These are phyloP conservation scores for Rhizophora mangle DNA, from an alignment of 345 rosid genomes.

Conservation along the genomic window DNA sequence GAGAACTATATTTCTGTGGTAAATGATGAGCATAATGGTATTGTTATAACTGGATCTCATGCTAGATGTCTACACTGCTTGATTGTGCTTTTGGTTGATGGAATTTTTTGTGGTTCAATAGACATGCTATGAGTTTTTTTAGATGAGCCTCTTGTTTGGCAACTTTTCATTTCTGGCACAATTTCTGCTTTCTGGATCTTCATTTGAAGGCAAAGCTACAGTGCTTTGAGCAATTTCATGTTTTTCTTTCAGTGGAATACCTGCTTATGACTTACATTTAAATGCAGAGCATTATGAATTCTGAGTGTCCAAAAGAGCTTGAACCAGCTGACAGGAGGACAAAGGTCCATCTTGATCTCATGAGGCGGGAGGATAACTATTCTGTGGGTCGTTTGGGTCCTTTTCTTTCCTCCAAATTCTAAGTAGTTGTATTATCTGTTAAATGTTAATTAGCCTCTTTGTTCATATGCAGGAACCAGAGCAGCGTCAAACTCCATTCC, in stretches of 20 bases:
- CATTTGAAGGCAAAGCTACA: not conserved
- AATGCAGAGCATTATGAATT: conserved; percentile 68
- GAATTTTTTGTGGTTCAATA: no score
- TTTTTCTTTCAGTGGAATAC: not conserved
- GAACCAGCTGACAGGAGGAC: conserved; percentile 58
- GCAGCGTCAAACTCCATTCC: conserved; percentile 38
- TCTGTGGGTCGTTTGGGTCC: conserved; percentile 37
- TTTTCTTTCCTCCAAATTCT: not conserved
- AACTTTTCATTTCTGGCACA: no score
- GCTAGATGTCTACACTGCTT: not conserved
- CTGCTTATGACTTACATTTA: conserved; percentile 8
- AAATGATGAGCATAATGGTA: not conserved
- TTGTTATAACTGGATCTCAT: not conserved
- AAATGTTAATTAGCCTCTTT: not conserved
- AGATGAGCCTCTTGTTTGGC: not conserved
- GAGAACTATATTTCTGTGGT: not conserved
- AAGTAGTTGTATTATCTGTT: not conserved
- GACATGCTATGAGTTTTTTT: not conserved
- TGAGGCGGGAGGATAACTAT: conserved; percentile 66
- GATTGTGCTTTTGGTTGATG: no score
- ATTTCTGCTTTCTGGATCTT: not conserved
- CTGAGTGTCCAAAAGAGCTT: conserved; percentile 84
- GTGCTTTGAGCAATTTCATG: not conserved
- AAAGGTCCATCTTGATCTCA: conserved; percentile 64
- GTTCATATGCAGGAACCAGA: conserved; percentile 44